These are phyloP conservation scores for Hypoxylon sp. DNA, from an alignment of 2,329 filamentous ascomycete species.

Conservation along the genomic window DNA sequence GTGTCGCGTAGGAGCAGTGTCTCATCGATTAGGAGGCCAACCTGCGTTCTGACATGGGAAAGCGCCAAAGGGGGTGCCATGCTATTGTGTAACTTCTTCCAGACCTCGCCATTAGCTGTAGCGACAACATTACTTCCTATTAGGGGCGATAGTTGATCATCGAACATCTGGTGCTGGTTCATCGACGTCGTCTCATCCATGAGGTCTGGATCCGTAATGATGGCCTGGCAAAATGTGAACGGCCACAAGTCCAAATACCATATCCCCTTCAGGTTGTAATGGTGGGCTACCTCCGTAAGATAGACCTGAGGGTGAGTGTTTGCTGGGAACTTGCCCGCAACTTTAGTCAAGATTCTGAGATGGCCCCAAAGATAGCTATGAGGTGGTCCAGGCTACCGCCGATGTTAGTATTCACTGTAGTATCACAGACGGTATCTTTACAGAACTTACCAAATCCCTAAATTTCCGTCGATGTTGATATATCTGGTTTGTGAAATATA, in stretches of 20 bases:
- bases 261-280: slow-evolving; percentile 42
- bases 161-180: slow-evolving; percentile 32
- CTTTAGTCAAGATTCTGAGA: slow-evolving; percentile 28
- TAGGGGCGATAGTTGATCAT: slow-evolving; percentile 37
- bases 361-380: slow-evolving; percentile 29
- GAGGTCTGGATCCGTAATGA: slow-evolving; percentile 42
- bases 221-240: slow-evolving; percentile 41
- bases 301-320: slow-evolving; percentile 39
- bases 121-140: slow-evolving; percentile 39
- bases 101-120: slow-evolving; percentile 41
- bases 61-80: slow-evolving; percentile 45
- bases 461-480: too few relatives aligned
- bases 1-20: slow-evolving; percentile 37
- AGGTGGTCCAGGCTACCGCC: slow-evolving; percentile 20
- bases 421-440: too few relatives aligned
- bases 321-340: slow-evolving; percentile 31
- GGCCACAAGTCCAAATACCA: slow-evolving; percentile 47
- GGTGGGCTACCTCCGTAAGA: slow-evolving; percentile 38
- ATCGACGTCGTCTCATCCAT: slow-evolving; percentile 38
- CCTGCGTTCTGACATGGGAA: slow-evolving; percentile 39
- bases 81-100: slow-evolving; percentile 44
- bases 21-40: slow-evolving; percentile 41
- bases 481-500: too few relatives aligned
- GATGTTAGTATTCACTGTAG: too few relatives aligned
- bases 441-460: too few relatives aligned